Percentiles rank a stretch among this genome's conserved stretches.
phyloP scores from a whole-genome alignment of 306 rosid genomes.

The Luffa acutangula region DNA sequence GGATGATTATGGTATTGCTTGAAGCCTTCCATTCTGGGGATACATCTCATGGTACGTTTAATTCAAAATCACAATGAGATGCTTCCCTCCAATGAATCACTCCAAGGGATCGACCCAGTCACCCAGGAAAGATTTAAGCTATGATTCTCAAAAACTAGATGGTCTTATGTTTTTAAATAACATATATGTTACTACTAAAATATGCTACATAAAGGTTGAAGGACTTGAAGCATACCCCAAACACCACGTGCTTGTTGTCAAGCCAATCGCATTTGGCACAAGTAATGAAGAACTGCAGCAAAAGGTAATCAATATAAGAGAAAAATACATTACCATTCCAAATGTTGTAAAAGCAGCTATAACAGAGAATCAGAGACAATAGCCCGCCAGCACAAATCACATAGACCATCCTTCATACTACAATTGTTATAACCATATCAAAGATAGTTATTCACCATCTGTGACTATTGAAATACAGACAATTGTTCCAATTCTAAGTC shows the following conservation, averaged over 20 bases:
- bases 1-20: background rate
- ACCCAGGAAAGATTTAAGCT: background rate
- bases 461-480: too few species aligned
- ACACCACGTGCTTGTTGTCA: conserved; percentile 94
- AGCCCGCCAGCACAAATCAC: background rate
- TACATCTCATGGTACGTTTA: background rate
- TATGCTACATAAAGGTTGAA: conserved; percentile 1
- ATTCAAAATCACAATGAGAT: background rate
- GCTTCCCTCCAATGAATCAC: background rate
- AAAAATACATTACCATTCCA: background rate
- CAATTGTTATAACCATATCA: background rate
- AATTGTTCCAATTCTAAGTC: background rate
- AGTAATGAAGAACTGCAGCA: conserved; percentile 77
- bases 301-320: background rate
- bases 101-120: background rate
- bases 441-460: too few species aligned
- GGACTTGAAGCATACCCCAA: conserved; percentile 63
- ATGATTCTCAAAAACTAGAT: background rate
- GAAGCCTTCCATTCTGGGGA: background rate
- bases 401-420: background rate
- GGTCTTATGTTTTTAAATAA: background rate
- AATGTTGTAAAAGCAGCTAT: background rate
- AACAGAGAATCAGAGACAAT: background rate
- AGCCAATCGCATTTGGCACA: conserved; percentile 98
- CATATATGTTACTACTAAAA: background rate